Base-by-base conservation (phyloP, 352 stramenopile species). In the Pythium brachiatum region DNA sequence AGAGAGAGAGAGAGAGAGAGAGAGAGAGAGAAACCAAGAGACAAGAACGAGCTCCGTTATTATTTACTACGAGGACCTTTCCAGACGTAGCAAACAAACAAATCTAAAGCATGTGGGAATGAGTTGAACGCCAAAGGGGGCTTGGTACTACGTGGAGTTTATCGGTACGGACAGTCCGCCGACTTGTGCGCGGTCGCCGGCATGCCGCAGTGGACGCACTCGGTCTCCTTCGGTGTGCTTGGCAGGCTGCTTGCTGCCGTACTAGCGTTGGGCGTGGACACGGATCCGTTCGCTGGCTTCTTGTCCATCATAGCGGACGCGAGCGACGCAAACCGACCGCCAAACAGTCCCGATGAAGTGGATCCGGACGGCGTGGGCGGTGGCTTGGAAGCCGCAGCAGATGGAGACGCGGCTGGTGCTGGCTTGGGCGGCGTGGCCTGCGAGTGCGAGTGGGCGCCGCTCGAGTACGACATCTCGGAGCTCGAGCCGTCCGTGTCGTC, bases 271-370 rank as follows among this genome's bases (percentile, higher is more conserved):
- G 75, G 75, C 16, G 72, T 46, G 15, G 57, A 52, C 39, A 57
- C n/a, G 15, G 62, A 36, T 15, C 26, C 29, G 13, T 46, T 62
- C 21, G 63, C 53, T 26, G 47, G 26, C 60, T 77, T 85, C 57
- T 82, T 87, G 29, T 84, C 77, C 58, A 87, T 74, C 51, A 86
- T 70, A 4, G 73, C 75, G 3, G 69, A 64, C 31, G 77, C 75
- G 34, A 90, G 60, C 41, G 83, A 88, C 2, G 79, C 78, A 56
- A 90, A 88, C 16, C 81, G 79, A n/a, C 78, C 71, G 12, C 71
- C 73, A 18, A 90, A 90, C 18, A 70, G 68, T 4, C 64, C 58
- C 26, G 55, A 47, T 23, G 60, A 57, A 11, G 69, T 62, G 31
- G 59, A 25, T 27, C 55, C 63, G 9, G 69, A 64, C 29, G 58